Evolutionary conservation across 441 rosid genomes (phyloP).

Genomic region (Eruca vesicaria): DNA sequence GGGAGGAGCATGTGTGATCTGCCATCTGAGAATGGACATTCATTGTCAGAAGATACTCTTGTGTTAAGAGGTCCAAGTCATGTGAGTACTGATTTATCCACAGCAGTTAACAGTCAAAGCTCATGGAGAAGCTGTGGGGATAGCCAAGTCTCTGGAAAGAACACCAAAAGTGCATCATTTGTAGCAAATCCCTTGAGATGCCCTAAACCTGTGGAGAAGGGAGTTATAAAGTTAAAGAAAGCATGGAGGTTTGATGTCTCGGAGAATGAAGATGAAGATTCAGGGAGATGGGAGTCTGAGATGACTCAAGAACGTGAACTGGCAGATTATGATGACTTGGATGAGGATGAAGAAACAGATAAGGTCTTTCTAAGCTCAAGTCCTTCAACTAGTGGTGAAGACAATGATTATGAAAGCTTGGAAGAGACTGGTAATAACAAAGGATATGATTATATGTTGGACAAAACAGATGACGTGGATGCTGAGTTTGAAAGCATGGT

Average conservation of each 20-base stretch:
- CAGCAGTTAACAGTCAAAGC: slow-evolving; percentile 32
- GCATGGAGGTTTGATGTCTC: slow-evolving; percentile 31
- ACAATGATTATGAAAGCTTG: slow-evolving; percentile 25
- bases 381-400: slow-evolving; percentile 38
- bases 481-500: slow-evolving; percentile 42
- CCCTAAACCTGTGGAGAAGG: slow-evolving; percentile 34
- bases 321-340: slow-evolving; percentile 33
- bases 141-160: slow-evolving; percentile 8
- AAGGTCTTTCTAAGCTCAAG: slow-evolving; percentile 29
- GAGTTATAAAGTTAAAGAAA: slow-evolving; percentile 29
- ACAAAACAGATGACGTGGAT: slow-evolving; percentile 28
- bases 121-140: slow-evolving; percentile 30
- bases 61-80: slow-evolving; percentile 39
- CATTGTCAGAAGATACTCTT: slow-evolving; percentile 39
- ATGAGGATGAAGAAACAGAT: slow-evolving; percentile 36
- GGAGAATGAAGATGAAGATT: slow-evolving; percentile 33
- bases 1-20: slow-evolving; percentile 45
- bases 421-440: slow-evolving; percentile 31
- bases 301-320: slow-evolving; percentile 43
- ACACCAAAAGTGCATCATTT: slow-evolving; percentile 22
- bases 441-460: slow-evolving; percentile 31
- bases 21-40: slow-evolving; percentile 42
- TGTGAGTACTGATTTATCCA: slow-evolving; percentile 39
- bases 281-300: slow-evolving; percentile 41
- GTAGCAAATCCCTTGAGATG: slow-evolving; percentile 30